These are phyloP conservation scores for Mortierella hygrophila DNA, from an alignment of 192 early-diverging fungal genomes.

Conservation along the genomic window DNA sequence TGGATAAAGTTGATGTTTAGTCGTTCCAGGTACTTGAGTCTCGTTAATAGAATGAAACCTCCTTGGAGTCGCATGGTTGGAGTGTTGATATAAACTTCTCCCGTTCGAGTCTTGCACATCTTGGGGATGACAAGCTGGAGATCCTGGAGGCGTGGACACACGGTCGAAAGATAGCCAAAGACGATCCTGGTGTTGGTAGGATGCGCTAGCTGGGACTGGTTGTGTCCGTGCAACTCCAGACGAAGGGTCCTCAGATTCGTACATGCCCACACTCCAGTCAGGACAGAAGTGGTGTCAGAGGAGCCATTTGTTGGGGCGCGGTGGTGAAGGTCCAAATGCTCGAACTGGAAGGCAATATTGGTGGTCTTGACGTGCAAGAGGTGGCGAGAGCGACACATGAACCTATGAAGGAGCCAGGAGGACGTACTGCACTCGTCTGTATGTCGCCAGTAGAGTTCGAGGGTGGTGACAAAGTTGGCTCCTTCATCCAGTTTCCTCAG, in stretches of 20 bases:
- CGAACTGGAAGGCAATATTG: neutral
- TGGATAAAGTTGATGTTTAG: neutral
- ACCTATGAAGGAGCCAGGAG: neutral
- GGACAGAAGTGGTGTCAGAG: neutral
- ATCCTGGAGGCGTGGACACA: conserved; percentile 1
- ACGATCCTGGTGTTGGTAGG: neutral
- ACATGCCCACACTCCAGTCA: neutral
- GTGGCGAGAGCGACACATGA: neutral
- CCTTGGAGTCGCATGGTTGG: neutral
- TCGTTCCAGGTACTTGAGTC: neutral
- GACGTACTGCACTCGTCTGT: neutral
- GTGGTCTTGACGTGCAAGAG: neutral
- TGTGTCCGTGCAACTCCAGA: neutral
- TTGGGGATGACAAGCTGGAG: neutral
- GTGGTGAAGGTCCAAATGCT: neutral
- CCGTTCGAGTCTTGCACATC: neutral
- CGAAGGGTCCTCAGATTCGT: neutral
- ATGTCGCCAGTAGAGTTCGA: neutral
- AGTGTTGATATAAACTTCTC: neutral
- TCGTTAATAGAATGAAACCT: neutral
- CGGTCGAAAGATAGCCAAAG: neutral
- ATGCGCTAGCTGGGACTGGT: neutral
- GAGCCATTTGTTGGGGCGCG: neutral
- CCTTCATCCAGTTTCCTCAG: neutral
- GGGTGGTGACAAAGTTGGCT: neutral